Base-by-base conservation (phyloP, 306 rosid genomes). In the Hippophae tibetana region DNA sequence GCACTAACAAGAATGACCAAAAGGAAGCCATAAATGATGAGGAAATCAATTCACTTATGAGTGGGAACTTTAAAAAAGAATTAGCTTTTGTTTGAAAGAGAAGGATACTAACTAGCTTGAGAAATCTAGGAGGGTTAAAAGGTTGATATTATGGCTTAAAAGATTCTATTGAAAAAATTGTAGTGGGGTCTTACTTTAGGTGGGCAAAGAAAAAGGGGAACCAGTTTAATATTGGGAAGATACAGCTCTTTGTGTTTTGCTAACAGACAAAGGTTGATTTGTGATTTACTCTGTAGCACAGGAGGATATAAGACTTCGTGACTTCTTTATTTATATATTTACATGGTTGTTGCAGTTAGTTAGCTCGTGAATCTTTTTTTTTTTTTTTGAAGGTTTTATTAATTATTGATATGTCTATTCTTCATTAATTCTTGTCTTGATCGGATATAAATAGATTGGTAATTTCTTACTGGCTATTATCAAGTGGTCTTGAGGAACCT, bases 21-120 rank as follows among this genome's bases (percentile, higher is more conserved):
- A 71, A 74, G 70, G 72, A 64, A 68, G 75, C 78, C 83, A 78
- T 78, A 43, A 62, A 70, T 65, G 78, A 72, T 56, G 66, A 46
- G 56, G 10, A 53, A 25, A 54, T 54, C 42, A 61, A 76, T 57
- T 38, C 42, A 49, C 47, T 50, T 60, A 64, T 46, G 46, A 65
- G 47, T 52, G 44, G 23, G 13, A 46, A 26, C 62, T 69, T 57
- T 51, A 61, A 61, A 52, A 46, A 65, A 70, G 61, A 51, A 52
- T 54, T 47, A 18, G 47, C 13, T 6, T 8, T 57, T 38, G 42
- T 27, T 13, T 9, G 59, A 40, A 14, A 31, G 43, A 59, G 31
- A 31, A 43, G 41, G 18, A 31, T 25, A 42, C 9, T 10, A 3
- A 45, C 47, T 49, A 52, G 68, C 0, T 10, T 42, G 58, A 13